phyloP scores from a whole-genome alignment of 2,329 filamentous ascomycete genomes.

The Monosporascus sp. region DNA sequence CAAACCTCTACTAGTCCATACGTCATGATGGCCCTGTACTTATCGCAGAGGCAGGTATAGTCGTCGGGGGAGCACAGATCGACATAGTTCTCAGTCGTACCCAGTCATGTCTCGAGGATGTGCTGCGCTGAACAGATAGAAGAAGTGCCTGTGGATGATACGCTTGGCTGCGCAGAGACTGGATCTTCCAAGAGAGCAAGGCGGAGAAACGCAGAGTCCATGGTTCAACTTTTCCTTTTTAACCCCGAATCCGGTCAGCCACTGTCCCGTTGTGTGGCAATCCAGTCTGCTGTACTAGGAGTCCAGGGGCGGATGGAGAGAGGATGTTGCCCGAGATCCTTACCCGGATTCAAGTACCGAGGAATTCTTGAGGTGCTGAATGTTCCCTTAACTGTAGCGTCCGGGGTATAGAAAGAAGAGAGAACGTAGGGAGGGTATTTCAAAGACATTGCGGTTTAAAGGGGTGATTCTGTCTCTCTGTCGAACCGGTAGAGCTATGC shows the following conservation, averaged over 20 bases:
- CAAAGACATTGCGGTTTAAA: too few relatives aligned
- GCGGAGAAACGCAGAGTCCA: constrained; percentile 21
- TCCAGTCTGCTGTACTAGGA: too few relatives aligned
- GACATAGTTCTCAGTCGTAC: constrained; percentile 28
- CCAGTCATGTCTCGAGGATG: constrained; percentile 32
- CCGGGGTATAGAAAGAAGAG: too few relatives aligned
- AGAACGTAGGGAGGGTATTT: too few relatives aligned
- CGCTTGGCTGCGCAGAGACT: constrained; percentile 7
- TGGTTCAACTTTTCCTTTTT: constrained; percentile 1
- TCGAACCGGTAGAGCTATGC: background rate
- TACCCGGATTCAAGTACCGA: too few relatives aligned
- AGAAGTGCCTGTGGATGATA: constrained; percentile 2
- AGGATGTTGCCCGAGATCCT: too few relatives aligned
- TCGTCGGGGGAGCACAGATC: constrained; percentile 26
- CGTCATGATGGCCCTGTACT: constrained; percentile 47
- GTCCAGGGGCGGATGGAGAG: too few relatives aligned
- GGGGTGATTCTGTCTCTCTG: too few relatives aligned
- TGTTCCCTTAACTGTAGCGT: too few relatives aligned
- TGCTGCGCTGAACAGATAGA: constrained; percentile 27
- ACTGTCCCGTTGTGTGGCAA: too few relatives aligned
- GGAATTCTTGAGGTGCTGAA: too few relatives aligned
- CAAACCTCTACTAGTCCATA: constrained; percentile 19
- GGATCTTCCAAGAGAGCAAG: constrained; percentile 18
- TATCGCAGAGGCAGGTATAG: constrained; percentile 48
- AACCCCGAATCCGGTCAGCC: too few relatives aligned